Percentiles rank a stretch among this genome's conserved stretches.
Conservation (phyloP, 371 early-diverging fungal genomes). For the Apophysomyces sp. region DNA sequence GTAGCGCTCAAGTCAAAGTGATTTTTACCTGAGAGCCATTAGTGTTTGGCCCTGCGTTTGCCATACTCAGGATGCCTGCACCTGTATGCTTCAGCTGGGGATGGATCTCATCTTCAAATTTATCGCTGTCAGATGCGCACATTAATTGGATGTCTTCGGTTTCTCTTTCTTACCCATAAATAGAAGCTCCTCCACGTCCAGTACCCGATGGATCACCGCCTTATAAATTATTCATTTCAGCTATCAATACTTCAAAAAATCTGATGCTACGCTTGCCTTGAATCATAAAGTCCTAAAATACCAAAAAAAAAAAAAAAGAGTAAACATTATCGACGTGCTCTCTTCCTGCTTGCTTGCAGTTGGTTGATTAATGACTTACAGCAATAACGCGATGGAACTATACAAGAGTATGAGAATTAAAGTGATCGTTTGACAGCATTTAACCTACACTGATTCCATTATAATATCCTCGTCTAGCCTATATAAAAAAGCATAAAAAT, state of each 20-base stretch:
- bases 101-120: constrained; percentile 80
- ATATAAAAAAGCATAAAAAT: background rate
- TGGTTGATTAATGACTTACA: constrained; percentile 28
- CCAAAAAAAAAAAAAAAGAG: background rate
- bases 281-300: constrained; percentile 73
- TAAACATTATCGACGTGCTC: background rate
- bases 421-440: background rate
- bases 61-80: constrained; percentile 83
- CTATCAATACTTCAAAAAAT: background rate
- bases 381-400: constrained; percentile 82
- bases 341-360: background rate
- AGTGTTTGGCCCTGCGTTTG: constrained; percentile 83
- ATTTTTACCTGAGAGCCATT: constrained; percentile 77
- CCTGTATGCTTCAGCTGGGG: constrained; percentile 74
- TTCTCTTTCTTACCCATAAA: constrained; percentile 57
- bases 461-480: constrained; percentile 70
- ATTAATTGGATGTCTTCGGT: background rate
- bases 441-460: constrained; percentile 64
- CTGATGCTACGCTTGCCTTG: constrained; percentile 57
- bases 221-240: background rate
- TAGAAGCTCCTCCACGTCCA: constrained; percentile 65
- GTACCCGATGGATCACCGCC: constrained; percentile 64
- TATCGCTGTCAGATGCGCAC: constrained; percentile 36
- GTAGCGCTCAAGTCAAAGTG: background rate
- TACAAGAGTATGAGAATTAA: background rate